A percentile compares a stretch with the other conserved stretches of the same genome.
Conservation (phyloP, 768 basidiomycete genomes). For the Naganishia onofrii region DNA sequence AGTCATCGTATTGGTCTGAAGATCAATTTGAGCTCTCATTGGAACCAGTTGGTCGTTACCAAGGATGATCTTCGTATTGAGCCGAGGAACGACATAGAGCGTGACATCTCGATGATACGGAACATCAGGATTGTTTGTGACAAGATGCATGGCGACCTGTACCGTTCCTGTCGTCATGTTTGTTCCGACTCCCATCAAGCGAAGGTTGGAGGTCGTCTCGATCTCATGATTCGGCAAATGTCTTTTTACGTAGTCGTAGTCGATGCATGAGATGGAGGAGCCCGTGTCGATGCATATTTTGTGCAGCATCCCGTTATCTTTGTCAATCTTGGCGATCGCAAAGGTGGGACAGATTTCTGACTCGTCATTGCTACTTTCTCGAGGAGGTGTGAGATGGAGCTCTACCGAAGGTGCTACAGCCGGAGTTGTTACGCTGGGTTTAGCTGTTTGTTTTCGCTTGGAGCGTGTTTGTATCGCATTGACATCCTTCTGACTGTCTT, state of each 20-base stretch:
- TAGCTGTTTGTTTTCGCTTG: too few species aligned
- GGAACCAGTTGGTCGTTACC: conserved; percentile 16
- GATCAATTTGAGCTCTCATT: conserved; percentile 13
- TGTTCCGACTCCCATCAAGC: conserved; percentile 5
- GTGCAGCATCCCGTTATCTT: conserved; percentile 7
- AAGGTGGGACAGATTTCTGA: background rate
- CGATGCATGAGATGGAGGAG: conserved; percentile 23
- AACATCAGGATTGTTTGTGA: background rate
- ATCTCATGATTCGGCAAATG: background rate
- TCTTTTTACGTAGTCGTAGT: conserved; percentile 1
- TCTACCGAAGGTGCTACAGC: too few species aligned
- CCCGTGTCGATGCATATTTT: conserved; percentile 21
- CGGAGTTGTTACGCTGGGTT: too few species aligned
- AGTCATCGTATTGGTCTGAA: background rate
- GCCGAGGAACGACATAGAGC: conserved; percentile 1
- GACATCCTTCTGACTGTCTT: background rate
- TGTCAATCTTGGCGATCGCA: background rate
- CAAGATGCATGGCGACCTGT: background rate
- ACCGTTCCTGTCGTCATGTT: conserved; percentile 3
- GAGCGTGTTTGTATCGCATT: too few species aligned
- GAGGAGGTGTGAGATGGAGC: too few species aligned
- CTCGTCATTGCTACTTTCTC: too few species aligned
- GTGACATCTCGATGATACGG: background rate
- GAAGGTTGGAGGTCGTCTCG: background rate
- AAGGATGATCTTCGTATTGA: conserved; percentile 16